Evolutionary conservation across 2,329 filamentous ascomycete species (phyloP).

Genomic region (Cladophialophora exuberans): DNA sequence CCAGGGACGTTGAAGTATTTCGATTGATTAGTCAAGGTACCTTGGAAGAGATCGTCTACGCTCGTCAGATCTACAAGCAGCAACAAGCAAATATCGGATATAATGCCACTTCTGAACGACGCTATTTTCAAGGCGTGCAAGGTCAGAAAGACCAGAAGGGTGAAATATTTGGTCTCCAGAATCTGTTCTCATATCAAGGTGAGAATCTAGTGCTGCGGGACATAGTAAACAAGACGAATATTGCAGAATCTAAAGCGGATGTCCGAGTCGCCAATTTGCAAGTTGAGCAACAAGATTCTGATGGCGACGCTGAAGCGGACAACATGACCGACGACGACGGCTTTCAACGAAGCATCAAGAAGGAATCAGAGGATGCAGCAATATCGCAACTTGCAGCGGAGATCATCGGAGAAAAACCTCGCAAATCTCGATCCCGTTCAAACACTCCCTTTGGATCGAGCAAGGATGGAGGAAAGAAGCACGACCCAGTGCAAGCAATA

Average conservation of each 20-base stretch:
- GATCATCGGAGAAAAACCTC: slow-evolving; percentile 55
- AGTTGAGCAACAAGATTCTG: slow-evolving; percentile 63
- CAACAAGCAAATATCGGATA: slow-evolving; percentile 98
- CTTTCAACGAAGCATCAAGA: slow-evolving; percentile 27
- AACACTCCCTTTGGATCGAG: slow-evolving; percentile 40
- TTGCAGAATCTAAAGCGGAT: slow-evolving; percentile 87
- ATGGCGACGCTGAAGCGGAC: slow-evolving; percentile 40
- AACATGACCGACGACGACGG: slow-evolving; percentile 24
- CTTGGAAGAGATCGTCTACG: slow-evolving; percentile 96
- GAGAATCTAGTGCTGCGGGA: slow-evolving; percentile 78
- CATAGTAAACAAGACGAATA: slow-evolving; percentile 97
- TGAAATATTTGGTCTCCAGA: slow-evolving; percentile 88
- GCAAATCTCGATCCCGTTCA: slow-evolving; percentile 50
- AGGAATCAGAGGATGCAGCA: slow-evolving; percentile 61
- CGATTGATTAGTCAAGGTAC: slow-evolving; percentile 88
- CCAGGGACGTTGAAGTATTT: slow-evolving; percentile 91
- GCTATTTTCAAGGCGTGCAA: slow-evolving; percentile 95
- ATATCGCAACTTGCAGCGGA: slow-evolving; percentile 73
- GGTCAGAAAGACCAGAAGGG: slow-evolving; percentile 80
- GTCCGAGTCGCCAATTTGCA: slow-evolving; percentile 79
- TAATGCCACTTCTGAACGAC: slow-evolving; percentile 84
- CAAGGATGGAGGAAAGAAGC: slow-evolving; percentile 41
- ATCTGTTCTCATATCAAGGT: slow-evolving; percentile 81
- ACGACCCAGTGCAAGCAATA: slow-evolving; percentile 85
- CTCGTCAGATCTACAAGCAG: slow-evolving; percentile 97